Evolutionary conservation across 1,284 basidiomycete species (phyloP), one percentile per base, ranked within the genome.

Genomic region (Leccinum subspadiceum): DNA sequence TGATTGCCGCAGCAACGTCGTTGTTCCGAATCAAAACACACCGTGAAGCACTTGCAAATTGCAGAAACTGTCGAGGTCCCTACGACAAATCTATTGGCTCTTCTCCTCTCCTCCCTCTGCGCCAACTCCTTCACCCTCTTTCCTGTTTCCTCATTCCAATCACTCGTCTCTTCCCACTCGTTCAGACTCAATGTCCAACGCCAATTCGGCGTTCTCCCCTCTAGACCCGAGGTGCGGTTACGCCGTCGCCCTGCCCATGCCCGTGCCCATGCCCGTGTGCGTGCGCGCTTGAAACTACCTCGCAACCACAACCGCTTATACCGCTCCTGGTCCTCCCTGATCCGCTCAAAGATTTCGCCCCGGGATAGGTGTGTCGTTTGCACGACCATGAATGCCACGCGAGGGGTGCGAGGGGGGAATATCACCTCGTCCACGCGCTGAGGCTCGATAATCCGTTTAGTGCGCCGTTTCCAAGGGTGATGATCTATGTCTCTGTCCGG

Each of bases 261-360:
- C 3, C 60, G 5, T 65, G 58, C 12, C 37, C 60, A 2, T 65
- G 58, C 12, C 37, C 52, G 10, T 56, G 59, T 2, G 8, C 35
- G 7, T 65, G 58, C 2, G 64, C 2, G 90, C 89, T 68, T 96
- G 87, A 31, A 96, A 94, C 95, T 95, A 98, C 54, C 93, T 20
- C 92, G 85, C 74, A 98, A 95, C 51, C 94, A 84, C 1, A 98
- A 80, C 2, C 95, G 86, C 75, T 98, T 97, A 71, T 98, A 95
- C 65, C 96, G 84, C 72, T 98, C 95, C 2, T 94, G 82, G 73
- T 98, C 96, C 68, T 96, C 94, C 73, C 98, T 94, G 62, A 98
- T 96, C 4, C 94, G 87, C 51, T 90, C 86, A 64, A 94, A 84
- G 24, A 95, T 86, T 62, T 97, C 94, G 46, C 79, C 72, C 56